Evolutionary conservation across 805 yeast genomes (phyloP).

Genomic region (Candida quercuum): DNA sequence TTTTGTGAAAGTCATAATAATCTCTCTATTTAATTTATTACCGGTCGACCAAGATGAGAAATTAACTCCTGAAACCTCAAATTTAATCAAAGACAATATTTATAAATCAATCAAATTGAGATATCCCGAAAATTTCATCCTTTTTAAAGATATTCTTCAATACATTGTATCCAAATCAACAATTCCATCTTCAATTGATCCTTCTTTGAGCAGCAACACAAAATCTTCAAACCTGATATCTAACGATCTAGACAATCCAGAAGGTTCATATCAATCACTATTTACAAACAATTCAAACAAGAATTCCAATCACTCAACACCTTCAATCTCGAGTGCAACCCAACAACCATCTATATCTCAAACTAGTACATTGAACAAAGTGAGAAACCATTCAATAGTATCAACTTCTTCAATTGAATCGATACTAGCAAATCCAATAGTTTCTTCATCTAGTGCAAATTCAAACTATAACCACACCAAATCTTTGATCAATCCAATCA

Average conservation of each 20-base stretch:
- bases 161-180: neutral
- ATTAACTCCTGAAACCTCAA: constrained; percentile 8
- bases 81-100: constrained; percentile 5
- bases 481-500: too few species aligned
- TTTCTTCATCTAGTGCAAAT: neutral
- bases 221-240: neutral
- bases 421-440: neutral
- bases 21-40: constrained; percentile 15
- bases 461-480: neutral
- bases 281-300: neutral
- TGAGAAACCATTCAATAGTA: neutral
- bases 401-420: constrained; percentile 2
- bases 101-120: constrained; percentile 15
- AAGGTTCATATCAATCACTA: neutral
- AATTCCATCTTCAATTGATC: neutral
- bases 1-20: constrained; percentile 19
- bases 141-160: constrained; percentile 13
- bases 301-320: neutral
- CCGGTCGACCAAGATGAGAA: neutral
- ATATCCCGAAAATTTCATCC: constrained; percentile 23
- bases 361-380: neutral
- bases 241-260: neutral
- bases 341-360: neutral
- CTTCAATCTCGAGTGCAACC: neutral
- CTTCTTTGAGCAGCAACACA: neutral